Conservation (phyloP, 208 protist genomes). For the Porcisia hertigi region DNA sequence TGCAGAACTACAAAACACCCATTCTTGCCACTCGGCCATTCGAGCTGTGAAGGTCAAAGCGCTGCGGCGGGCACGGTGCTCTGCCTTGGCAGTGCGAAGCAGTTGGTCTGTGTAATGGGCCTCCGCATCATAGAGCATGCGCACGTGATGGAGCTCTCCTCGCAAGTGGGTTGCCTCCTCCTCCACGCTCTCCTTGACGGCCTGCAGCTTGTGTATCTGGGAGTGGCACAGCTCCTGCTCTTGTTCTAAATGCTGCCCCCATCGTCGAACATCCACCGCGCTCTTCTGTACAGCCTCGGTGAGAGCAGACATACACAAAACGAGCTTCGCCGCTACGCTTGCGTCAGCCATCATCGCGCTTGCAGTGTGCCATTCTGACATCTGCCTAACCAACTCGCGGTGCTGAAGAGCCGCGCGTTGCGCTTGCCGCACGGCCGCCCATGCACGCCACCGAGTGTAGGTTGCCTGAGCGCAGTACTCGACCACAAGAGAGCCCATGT, state of each 20-base stretch:
- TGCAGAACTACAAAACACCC: not conserved
- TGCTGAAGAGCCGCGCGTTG: constrained; percentile 12
- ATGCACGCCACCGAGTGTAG: constrained; percentile 37
- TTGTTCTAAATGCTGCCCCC: constrained; percentile 5
- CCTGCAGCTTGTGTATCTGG: constrained; percentile 10
- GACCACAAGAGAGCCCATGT: constrained; percentile 33
- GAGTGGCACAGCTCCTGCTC: constrained; percentile 4
- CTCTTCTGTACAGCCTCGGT: not conserved
- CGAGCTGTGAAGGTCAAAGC: not conserved
- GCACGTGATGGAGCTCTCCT: constrained; percentile 20
- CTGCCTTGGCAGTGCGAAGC: not conserved
- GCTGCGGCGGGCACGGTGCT: constrained; percentile 8
- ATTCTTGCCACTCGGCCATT: constrained; percentile 8
- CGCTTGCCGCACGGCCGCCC: constrained; percentile 19
- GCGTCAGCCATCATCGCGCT: not conserved
- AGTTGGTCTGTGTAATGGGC: constrained; percentile 3
- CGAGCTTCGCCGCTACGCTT: not conserved
- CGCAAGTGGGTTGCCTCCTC: constrained; percentile 14
- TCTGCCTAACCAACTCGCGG: not conserved
- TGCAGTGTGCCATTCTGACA: constrained; percentile 6
- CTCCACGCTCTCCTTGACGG: constrained; percentile 2
- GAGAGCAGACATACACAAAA: not conserved
- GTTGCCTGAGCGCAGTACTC: constrained; percentile 52
- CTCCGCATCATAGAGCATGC: constrained; percentile 16
- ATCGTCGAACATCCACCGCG: not conserved